phyloP scores from a whole-genome alignment of 139 green algal species.

The Micractinium conductrix region DNA sequence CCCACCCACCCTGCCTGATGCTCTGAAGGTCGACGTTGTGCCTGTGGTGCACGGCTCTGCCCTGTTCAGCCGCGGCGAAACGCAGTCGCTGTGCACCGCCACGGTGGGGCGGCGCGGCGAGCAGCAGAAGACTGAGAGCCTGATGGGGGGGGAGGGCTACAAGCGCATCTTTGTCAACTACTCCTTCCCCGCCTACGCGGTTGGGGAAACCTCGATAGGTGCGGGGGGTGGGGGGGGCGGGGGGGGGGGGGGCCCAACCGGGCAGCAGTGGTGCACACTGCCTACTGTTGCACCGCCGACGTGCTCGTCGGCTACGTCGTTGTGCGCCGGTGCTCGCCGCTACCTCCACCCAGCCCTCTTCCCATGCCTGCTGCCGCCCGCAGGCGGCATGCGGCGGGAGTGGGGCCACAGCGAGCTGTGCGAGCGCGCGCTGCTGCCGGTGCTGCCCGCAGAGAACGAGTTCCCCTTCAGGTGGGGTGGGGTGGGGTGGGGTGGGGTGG shows the following conservation, averaged over 20 bases:
- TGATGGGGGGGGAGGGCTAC: constrained; percentile 19
- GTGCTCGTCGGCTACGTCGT: too few species aligned
- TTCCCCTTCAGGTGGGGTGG: constrained; percentile 82
- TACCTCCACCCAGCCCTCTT: neutral
- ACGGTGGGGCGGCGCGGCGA: constrained; percentile 53
- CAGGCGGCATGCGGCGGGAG: constrained; percentile 73
- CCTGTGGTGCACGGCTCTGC: constrained; percentile 74
- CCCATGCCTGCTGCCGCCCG: neutral
- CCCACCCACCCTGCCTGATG: too few species aligned
- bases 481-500: too few species aligned
- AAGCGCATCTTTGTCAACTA: constrained; percentile 66
- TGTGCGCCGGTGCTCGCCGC: neutral
- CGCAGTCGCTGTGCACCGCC: constrained; percentile 78
- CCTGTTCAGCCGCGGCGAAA: constrained; percentile 95
- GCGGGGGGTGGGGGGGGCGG: constrained; percentile 2
- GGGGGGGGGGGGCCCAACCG: too few species aligned
- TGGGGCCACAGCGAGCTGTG: constrained; percentile 92
- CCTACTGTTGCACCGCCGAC: too few species aligned
- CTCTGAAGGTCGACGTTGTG: constrained; percentile 40
- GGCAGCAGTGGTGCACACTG: too few species aligned
- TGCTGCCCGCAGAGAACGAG: constrained; percentile 63
- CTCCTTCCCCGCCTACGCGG: constrained; percentile 52
- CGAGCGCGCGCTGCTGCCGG: constrained; percentile 83
- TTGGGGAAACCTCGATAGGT: constrained; percentile 41
- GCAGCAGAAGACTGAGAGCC: constrained; percentile 22